phyloP scores from a whole-genome alignment of 2,329 filamentous ascomycete species.

The Diaporthe batatas region DNA sequence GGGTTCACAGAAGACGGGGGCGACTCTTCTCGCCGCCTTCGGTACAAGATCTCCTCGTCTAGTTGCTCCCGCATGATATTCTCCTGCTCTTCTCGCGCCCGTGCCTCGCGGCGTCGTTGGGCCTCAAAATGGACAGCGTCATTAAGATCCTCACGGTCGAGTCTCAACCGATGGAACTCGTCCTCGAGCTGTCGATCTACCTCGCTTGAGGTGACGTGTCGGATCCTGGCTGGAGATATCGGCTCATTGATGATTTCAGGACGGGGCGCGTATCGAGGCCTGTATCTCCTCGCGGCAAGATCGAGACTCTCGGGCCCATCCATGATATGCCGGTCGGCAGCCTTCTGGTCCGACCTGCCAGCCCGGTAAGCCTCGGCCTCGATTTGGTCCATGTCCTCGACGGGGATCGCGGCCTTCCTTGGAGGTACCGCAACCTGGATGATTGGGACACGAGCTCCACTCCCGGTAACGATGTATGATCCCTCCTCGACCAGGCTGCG shows the following conservation, averaged over 20 bases:
- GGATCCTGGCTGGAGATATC: conserved; percentile 4
- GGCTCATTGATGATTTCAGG: conserved; percentile 6
- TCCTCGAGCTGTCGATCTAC: conserved; percentile 35
- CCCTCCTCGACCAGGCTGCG: conserved; percentile 10
- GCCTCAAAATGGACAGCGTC: background rate
- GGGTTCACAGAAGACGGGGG: background rate
- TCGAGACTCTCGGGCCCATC: conserved; percentile 8
- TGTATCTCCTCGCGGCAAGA: conserved; percentile 21
- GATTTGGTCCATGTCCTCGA: conserved; percentile 23
- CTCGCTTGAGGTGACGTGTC: conserved; percentile 37
- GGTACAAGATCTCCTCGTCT: conserved; percentile 3
- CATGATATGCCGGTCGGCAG: conserved; percentile 10
- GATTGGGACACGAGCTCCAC: conserved; percentile 22
- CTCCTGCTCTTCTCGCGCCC: conserved; percentile 36
- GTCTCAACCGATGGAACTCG: background rate
- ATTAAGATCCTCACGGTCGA: conserved; percentile 10
- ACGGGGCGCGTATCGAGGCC: conserved; percentile 26
- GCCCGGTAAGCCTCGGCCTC: conserved; percentile 28
- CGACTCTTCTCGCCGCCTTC: conserved; percentile 26
- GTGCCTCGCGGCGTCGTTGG: conserved; percentile 8
- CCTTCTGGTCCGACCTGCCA: conserved; percentile 29
- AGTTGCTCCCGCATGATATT: conserved; percentile 5
- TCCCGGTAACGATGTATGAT: conserved; percentile 34
- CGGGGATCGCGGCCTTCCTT: conserved; percentile 17
- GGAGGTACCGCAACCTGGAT: conserved; percentile 5